Base-by-base conservation (phyloP, 768 basidiomycete species). In the Glaciozyma martinii region DNA sequence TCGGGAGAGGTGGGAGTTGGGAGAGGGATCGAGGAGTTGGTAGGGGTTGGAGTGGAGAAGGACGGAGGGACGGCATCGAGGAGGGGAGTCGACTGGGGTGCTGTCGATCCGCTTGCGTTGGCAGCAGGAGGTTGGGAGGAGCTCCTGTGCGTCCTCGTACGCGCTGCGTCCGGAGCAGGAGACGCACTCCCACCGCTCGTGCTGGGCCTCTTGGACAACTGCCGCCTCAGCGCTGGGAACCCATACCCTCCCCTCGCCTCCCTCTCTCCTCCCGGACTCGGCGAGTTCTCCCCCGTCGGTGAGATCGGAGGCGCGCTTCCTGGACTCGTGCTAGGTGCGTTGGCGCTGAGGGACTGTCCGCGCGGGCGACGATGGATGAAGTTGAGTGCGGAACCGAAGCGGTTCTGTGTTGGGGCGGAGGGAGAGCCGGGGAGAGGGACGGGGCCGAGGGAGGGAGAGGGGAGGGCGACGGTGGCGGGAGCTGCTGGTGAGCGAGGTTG, bases 281-380 rank as follows among this genome's bases (percentile, higher is more conserved):
- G 53, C 33, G 9, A 29, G n/a, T 29, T 49, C 43, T 3, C 54
- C 56, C 1, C 47, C 52, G 5, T 53, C 62, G 2, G 52, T 44
- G 5, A 66, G 69, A 7, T 58, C 59, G 5, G 65, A 63, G n/a
- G 68, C 2, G 37, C 40, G 13, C 53, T 53, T 5, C 59, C 59
- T 2, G 64, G 67, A 50, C 65, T 66, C 63, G 21, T 53, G 59
- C 10, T 60, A 61, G 43, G 29, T 30, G 12, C 16, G 40, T 40
- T 40, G n/a, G 30, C 21, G 18, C 42, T 40, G 25, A 59, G 61
- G 23, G 65, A 66, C 56, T 59, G 60, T 2, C 68, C 68, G 18
- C 68, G 62, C 7, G 68, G 68, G 25, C 68, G 55, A 3, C 68
- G 60, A 21, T 59, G 56, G 57, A 70, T 63, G 62, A 65, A 66